A percentile compares a stretch with the other conserved stretches of the same genome.
These are phyloP conservation scores for Taphrina sp. DNA, from an alignment of 1,139 yeast genomes.

Conservation along the genomic window DNA sequence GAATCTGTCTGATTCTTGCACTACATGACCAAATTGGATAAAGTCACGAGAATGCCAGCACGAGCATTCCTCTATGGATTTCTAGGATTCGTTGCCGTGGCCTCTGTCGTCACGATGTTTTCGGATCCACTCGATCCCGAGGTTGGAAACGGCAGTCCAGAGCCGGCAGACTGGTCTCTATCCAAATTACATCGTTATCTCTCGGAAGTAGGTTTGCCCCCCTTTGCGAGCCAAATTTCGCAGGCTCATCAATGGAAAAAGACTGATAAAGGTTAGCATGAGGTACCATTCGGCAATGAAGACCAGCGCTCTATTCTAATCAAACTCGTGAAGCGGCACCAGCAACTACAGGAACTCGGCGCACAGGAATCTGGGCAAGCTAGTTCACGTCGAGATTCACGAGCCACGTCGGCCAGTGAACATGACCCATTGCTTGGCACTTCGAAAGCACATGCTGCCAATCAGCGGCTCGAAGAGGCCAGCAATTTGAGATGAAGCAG, in stretches of 20 bases:
- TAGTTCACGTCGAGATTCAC: neutral
- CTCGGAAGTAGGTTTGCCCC: neutral
- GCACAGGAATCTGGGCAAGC: too few species aligned
- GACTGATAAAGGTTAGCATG: constrained; percentile 7
- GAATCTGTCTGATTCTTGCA: too few species aligned
- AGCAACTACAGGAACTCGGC: neutral
- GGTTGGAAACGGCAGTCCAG: constrained; percentile 1
- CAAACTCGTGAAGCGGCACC: constrained; percentile 12
- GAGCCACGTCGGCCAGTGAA: neutral
- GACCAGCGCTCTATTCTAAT: neutral
- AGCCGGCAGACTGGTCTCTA: constrained; percentile 19
- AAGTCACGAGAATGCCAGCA: constrained; percentile 14
- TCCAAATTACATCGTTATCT: constrained; percentile 13
- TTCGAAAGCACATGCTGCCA: neutral
- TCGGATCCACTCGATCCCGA: constrained; percentile 29
- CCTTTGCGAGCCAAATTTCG: too few species aligned
- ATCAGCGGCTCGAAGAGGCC: neutral
- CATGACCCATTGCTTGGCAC: neutral
- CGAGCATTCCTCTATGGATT: constrained; percentile 21
- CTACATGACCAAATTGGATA: constrained; percentile 6
- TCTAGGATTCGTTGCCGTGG: constrained; percentile 22
- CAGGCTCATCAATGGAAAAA: neutral
- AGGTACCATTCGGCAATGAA: constrained; percentile 12
- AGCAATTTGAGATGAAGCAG: neutral
- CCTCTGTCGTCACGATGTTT: constrained; percentile 21